These are phyloP conservation scores for Volvariella volvacea DNA, from an alignment of 1,284 basidiomycete genomes.

Conservation along the genomic window DNA sequence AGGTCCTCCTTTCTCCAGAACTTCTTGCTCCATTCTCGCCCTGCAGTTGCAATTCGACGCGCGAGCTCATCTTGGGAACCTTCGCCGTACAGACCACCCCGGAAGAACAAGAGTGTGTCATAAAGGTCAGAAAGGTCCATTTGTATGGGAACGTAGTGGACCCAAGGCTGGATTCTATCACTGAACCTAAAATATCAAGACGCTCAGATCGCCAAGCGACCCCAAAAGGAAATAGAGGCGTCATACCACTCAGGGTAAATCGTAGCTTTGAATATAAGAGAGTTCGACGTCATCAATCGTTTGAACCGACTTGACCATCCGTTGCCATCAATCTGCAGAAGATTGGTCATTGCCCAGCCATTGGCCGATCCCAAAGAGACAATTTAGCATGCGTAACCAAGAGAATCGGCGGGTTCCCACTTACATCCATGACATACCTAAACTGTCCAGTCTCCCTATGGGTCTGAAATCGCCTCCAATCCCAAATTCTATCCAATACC, in stretches of 20 bases:
- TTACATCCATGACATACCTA: constrained; percentile 59
- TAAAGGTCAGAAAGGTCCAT: constrained; percentile 4
- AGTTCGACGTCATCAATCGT: constrained; percentile 53
- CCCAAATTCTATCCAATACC: constrained; percentile 34
- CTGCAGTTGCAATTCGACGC: neutral
- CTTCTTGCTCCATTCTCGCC: neutral
- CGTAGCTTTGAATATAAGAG: constrained; percentile 56
- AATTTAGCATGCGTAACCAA: neutral
- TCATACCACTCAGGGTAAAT: constrained; percentile 56
- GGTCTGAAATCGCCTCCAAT: constrained; percentile 31
- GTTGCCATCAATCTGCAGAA: constrained; percentile 47
- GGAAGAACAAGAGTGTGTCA: constrained; percentile 1
- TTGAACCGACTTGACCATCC: constrained; percentile 70
- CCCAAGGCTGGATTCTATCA: constrained; percentile 4
- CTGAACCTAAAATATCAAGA: neutral
- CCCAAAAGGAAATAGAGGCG: neutral
- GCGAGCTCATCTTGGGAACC: neutral
- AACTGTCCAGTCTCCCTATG: constrained; percentile 41
- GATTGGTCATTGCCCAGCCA: too few relatives aligned
- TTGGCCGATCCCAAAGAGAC: neutral
- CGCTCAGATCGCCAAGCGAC: neutral
- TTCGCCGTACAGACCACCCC: neutral
- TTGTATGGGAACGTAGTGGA: constrained; percentile 6
- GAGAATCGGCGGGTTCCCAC: constrained; percentile 15
- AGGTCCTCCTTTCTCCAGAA: neutral